These are phyloP conservation scores for Pseudogymnoascus sp. DNA, from an alignment of 2,329 filamentous ascomycete genomes.

Conservation along the genomic window DNA sequence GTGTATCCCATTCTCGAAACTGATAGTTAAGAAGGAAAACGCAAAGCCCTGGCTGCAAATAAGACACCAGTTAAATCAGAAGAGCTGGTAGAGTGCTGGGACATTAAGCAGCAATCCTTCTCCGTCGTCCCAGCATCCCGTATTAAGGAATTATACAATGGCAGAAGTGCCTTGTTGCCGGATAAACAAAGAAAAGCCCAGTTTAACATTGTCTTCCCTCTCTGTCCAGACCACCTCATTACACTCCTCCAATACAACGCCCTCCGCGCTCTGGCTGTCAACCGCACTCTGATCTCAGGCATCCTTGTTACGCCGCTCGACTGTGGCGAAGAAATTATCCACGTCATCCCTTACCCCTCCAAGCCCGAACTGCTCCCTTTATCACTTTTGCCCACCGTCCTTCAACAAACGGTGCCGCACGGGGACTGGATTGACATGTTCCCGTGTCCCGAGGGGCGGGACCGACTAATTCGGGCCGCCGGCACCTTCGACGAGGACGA, in stretches of 20 bases:
- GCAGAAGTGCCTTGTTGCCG: slow-evolving; percentile 29
- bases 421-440: slow-evolving; percentile 39
- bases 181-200: slow-evolving; percentile 23
- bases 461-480: slow-evolving; percentile 35
- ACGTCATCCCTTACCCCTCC: slow-evolving; percentile 29
- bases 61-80: slow-evolving; percentile 27
- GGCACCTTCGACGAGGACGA: slow-evolving; percentile 39
- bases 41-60: slow-evolving; percentile 26
- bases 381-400: slow-evolving; percentile 33
- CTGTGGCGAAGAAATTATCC: slow-evolving; percentile 30
- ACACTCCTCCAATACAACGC: slow-evolving; percentile 39
- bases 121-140: slow-evolving; percentile 29
- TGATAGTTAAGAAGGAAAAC: slow-evolving; percentile 30
- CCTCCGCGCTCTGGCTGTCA: slow-evolving; percentile 34
- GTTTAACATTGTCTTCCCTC: slow-evolving; percentile 33
- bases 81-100: slow-evolving; percentile 33
- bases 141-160: slow-evolving; percentile 31
- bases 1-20: slow-evolving; percentile 18
- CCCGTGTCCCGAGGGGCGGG: slow-evolving; percentile 35
- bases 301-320: slow-evolving; percentile 30
- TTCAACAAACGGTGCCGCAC: slow-evolving; percentile 37
- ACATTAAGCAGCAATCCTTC: slow-evolving; percentile 30
- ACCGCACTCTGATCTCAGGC: slow-evolving; percentile 33
- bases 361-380: slow-evolving; percentile 29
- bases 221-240: slow-evolving; percentile 38